phyloP scores from a whole-genome alignment of 2,329 filamentous ascomycete genomes.

The Thermochaetoides dissita region DNA sequence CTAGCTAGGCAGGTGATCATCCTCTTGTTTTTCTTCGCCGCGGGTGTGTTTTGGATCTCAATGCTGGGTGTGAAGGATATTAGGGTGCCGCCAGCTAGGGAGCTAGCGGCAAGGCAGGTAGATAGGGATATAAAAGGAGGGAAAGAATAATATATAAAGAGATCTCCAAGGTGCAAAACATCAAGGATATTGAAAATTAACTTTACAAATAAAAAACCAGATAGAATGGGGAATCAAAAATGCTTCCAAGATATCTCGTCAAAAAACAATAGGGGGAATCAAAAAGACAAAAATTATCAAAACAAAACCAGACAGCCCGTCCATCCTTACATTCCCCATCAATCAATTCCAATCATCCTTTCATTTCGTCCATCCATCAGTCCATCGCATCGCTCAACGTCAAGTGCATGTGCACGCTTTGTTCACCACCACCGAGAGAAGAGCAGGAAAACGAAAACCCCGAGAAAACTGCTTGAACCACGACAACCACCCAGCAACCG shows the following conservation, averaged over 20 bases:
- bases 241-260: no score
- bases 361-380: neutral
- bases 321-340: neutral
- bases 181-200: neutral
- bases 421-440: no score
- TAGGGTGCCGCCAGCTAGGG: no score
- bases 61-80: no score
- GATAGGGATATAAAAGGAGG: neutral
- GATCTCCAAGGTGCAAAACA: neutral
- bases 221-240: neutral
- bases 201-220: neutral
- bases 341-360: neutral
- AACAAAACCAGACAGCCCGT: neutral
- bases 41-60: no score
- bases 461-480: no score
- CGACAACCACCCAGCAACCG: no score
- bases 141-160: neutral
- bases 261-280: constrained; percentile 1
- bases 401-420: no score
- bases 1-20: no score
- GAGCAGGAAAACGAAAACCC: no score
- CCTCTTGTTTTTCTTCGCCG: no score
- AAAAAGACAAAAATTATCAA: constrained; percentile 1
- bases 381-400: neutral
- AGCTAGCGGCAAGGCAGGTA: no score